These are phyloP conservation scores for Raffaelea arxii DNA, from an alignment of 2,329 filamentous ascomycete genomes.

Conservation along the genomic window DNA sequence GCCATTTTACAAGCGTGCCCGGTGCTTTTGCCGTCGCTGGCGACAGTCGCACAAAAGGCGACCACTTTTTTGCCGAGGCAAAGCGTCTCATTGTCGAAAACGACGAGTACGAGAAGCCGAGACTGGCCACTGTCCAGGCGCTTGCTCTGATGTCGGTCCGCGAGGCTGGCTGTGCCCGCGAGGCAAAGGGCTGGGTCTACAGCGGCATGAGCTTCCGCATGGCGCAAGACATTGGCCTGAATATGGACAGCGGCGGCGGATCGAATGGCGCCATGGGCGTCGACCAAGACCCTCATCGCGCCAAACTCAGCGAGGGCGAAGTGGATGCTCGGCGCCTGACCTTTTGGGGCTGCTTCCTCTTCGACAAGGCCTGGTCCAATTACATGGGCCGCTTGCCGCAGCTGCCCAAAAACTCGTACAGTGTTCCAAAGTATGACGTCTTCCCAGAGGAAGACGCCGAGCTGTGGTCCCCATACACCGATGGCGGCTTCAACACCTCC, in stretches of 20 bases:
- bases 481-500: conserved; percentile 64
- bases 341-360: conserved; percentile 97
- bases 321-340: conserved; percentile 84
- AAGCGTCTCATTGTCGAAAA: conserved; percentile 84
- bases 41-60: conserved; percentile 78
- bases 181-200: conserved; percentile 96
- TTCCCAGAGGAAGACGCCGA: conserved; percentile 82
- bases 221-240: conserved; percentile 88
- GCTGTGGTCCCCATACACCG: conserved; percentile 70
- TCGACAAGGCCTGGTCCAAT: conserved; percentile 98
- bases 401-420: conserved; percentile 68
- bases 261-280: conserved; percentile 33
- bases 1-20: conserved; percentile 75
- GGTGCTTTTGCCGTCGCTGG: conserved; percentile 62
- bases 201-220: conserved; percentile 98
- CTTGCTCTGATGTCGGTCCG: conserved; percentile 91
- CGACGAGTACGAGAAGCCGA: conserved; percentile 85
- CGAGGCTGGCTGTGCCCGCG: conserved; percentile 87
- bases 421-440: conserved; percentile 80
- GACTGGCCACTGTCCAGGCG: conserved; percentile 84
- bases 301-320: conserved; percentile 60
- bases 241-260: conserved; percentile 63
- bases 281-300: conserved; percentile 37
- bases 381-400: conserved; percentile 89
- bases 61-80: conserved; percentile 92